phyloP scores from a whole-genome alignment of 306 rosid genomes.

The Ochetophila trinervis region DNA sequence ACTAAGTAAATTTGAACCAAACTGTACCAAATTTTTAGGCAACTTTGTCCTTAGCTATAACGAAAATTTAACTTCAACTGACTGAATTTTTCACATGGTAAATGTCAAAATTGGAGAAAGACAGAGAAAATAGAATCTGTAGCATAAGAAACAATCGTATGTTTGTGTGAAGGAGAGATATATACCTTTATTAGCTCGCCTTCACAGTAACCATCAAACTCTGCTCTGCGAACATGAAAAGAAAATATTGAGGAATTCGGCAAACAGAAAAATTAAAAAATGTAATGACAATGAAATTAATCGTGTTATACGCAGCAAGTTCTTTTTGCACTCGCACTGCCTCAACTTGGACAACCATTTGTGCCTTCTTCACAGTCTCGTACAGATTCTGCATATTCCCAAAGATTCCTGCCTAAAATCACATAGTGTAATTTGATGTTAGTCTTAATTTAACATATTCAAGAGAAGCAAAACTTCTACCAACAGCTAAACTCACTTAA shows the following conservation, averaged over 20 bases:
- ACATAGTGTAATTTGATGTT: slow-evolving; percentile 21
- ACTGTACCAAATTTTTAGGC: background rate
- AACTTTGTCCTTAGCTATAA: too few relatives aligned
- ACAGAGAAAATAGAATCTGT: background rate
- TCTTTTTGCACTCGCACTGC: slow-evolving; percentile 72
- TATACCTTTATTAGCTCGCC: slow-evolving; percentile 70
- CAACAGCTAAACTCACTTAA: too few relatives aligned
- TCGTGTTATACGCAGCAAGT: slow-evolving; percentile 60
- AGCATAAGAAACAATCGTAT: background rate
- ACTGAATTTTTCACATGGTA: too few relatives aligned
- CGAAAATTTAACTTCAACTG: too few relatives aligned
- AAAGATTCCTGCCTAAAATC: slow-evolving; percentile 60
- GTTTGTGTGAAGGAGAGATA: slow-evolving; percentile 9
- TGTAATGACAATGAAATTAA: slow-evolving; percentile 18
- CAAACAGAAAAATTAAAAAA: slow-evolving; percentile 3
- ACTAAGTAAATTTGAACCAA: background rate
- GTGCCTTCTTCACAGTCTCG: slow-evolving; percentile 78
- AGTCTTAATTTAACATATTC: slow-evolving; percentile 11
- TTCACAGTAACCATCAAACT: slow-evolving; percentile 81
- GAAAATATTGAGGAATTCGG: slow-evolving; percentile 16
- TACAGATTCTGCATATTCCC: slow-evolving; percentile 77
- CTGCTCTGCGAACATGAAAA: slow-evolving; percentile 54
- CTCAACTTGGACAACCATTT: slow-evolving; percentile 80
- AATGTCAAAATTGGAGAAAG: slow-evolving; percentile 8
- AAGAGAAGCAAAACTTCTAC: background rate